These are phyloP conservation scores for Circinella minor DNA, from an alignment of 371 early-diverging fungal species.

Conservation along the genomic window DNA sequence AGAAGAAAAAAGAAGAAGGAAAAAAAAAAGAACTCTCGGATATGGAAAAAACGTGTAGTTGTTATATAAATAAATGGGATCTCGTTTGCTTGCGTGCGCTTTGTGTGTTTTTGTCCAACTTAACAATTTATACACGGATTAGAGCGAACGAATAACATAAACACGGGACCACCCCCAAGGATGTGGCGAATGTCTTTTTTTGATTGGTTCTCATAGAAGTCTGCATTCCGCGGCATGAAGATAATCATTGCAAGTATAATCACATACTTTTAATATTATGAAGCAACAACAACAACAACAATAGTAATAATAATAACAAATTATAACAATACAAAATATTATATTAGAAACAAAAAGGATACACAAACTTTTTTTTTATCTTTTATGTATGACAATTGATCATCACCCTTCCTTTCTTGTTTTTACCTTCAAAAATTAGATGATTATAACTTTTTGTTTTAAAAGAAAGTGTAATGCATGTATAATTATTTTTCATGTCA, in stretches of 20 bases:
- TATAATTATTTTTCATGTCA: no score
- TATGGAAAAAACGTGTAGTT: constrained; percentile 8
- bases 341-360: no score
- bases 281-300: no score
- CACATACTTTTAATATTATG: not conserved
- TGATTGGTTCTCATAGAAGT: constrained; percentile 8
- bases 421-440: no score
- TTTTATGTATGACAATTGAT: no score
- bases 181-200: not conserved
- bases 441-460: no score
- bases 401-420: not conserved
- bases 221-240: constrained; percentile 9
- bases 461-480: no score
- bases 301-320: no score
- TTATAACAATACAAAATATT: no score
- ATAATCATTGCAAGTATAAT: not conserved
- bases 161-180: constrained; percentile 2
- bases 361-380: no score
- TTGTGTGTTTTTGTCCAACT: no score
- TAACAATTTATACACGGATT: not conserved
- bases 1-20: constrained; percentile 17
- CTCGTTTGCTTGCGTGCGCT: not conserved
- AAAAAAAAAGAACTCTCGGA: constrained; percentile 15
- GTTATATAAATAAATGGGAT: constrained; percentile 1
- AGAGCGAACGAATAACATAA: constrained; percentile 3